Percentiles rank a stretch among this genome's conserved stretches.
Evolutionary conservation across 257 asterid genomes (phyloP).

Genomic region (Haberlea rhodopensis): DNA sequence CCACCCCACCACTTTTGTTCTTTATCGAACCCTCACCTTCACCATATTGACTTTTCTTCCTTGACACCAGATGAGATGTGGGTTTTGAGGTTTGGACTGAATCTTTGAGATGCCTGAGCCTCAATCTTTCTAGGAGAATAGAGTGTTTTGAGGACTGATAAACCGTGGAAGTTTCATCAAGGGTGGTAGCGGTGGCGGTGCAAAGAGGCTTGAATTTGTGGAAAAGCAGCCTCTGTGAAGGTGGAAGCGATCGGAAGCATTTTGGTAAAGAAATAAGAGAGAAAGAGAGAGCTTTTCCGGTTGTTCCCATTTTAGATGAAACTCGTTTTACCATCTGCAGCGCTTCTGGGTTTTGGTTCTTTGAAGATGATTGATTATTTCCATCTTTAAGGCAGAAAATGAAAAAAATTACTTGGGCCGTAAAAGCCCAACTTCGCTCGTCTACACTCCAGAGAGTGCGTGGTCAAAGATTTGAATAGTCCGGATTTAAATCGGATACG

Average conservation of each 20-base stretch:
- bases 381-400: no score
- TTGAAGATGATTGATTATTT: no score
- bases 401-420: no score
- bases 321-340: no score
- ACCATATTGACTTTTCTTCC: conserved; percentile 20
- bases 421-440: no score
- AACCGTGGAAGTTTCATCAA: conserved; percentile 37
- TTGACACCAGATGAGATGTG: conserved; percentile 20
- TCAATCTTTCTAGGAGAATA: conserved; percentile 67
- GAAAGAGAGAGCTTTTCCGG: conserved; percentile 50
- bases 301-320: conserved; percentile 50
- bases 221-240: conserved; percentile 33
- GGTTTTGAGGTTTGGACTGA: conserved; percentile 36
- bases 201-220: conserved; percentile 64
- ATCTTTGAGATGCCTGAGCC: conserved; percentile 83
- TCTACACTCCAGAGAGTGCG: no score
- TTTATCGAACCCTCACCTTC: conserved; percentile 42
- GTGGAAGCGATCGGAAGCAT: conserved; percentile 43
- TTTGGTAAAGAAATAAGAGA: conserved; percentile 51
- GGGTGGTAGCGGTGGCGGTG: conserved; percentile 32
- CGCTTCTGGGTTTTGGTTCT: no score
- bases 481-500: no score
- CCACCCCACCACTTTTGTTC: conserved; percentile 48
- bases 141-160: conserved; percentile 67
- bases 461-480: no score